phyloP scores from a whole-genome alignment of 2,329 filamentous ascomycete species.

The Talaromyces sp. region DNA sequence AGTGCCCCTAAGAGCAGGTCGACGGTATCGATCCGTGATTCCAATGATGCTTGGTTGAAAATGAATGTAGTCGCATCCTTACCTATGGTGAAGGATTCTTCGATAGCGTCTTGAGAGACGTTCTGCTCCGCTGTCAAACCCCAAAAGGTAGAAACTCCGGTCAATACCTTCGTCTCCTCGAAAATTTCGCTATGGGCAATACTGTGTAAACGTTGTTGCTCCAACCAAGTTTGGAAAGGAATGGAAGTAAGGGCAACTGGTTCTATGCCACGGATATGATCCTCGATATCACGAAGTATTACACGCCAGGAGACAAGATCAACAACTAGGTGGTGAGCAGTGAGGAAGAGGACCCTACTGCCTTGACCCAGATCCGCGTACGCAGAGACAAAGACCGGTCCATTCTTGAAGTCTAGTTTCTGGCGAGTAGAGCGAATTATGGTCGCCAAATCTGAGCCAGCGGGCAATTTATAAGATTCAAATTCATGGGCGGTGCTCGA shows the following conservation, averaged over 20 bases:
- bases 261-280: too few relatives aligned
- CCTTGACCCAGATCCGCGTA: background rate
- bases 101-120: too few relatives aligned
- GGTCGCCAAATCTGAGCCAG: background rate
- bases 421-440: background rate
- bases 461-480: background rate
- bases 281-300: slow-evolving; percentile 13
- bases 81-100: too few relatives aligned
- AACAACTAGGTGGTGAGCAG: slow-evolving; percentile 7
- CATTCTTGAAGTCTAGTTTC: background rate
- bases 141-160: too few relatives aligned
- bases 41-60: too few relatives aligned
- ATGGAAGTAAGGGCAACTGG: background rate
- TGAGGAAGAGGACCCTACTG: background rate
- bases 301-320: slow-evolving; percentile 15
- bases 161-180: too few relatives aligned
- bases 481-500: background rate
- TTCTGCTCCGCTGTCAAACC: too few relatives aligned
- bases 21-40: too few relatives aligned
- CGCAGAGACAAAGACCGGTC: background rate
- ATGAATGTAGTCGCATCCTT: too few relatives aligned
- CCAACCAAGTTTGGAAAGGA: background rate
- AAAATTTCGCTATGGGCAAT: background rate
- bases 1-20: too few relatives aligned
- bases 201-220: background rate